Percentiles rank a stretch among this genome's conserved stretches.
Conservation (phyloP, 1,284 basidiomycete species). For the Cerrena zonata region DNA sequence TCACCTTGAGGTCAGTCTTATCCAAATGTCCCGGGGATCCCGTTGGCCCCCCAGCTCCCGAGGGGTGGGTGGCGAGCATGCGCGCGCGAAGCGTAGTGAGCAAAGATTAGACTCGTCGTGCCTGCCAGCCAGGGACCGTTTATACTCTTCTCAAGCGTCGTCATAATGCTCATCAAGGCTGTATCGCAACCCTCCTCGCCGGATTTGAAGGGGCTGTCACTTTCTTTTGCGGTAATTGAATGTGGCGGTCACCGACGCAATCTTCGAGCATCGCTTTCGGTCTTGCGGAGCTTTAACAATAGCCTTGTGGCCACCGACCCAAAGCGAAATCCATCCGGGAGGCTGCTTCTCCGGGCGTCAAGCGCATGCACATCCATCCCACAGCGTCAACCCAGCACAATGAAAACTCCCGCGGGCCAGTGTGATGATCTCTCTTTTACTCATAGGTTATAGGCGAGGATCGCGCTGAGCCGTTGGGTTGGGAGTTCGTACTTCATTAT, state of each 20-base stretch:
- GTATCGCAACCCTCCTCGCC: neutral
- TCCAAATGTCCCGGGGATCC: neutral
- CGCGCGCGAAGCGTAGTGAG: neutral
- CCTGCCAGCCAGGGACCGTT: no score
- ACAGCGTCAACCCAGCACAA: neutral
- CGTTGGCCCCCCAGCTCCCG: neutral
- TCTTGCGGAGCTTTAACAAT: neutral
- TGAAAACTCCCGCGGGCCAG: neutral
- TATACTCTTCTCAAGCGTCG: neutral
- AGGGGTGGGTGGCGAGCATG: neutral
- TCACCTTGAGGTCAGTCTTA: neutral
- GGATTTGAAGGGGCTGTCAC: neutral
- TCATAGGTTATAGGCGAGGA: neutral
- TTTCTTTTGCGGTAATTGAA: neutral
- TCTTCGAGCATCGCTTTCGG: neutral
- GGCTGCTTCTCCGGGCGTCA: neutral
- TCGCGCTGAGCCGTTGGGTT: neutral
- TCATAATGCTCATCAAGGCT: no score
- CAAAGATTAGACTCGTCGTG: neutral
- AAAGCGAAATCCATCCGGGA: neutral
- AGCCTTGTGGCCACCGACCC: neutral
- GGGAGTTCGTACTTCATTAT: no score
- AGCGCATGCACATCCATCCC: no score
- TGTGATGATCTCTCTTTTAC: neutral
- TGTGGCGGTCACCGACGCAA: neutral